Evolutionary conservation across 306 rosid genomes (phyloP).

Genomic region (apple (Malus domestica)): ASM211411v1 NC_041804.1:10018001-10018500

Average conservation of each 20-base stretch:
- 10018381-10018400: too few relatives aligned
- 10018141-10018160: slow-evolving; percentile 35
- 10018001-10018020: slow-evolving; percentile 11
- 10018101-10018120: slow-evolving; percentile 19
- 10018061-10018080: slow-evolving; percentile 26
- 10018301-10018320: not conserved
- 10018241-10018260: slow-evolving; percentile 16
- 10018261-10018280: not conserved
- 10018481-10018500: too few relatives aligned
- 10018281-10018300: not conserved
- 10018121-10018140: slow-evolving; percentile 10
- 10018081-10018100: slow-evolving; percentile 30
- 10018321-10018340: too few relatives aligned
- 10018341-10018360: too few relatives aligned
- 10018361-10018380: too few relatives aligned
- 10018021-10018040: not conserved
- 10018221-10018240: slow-evolving; percentile 18
- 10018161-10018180: slow-evolving; percentile 29
- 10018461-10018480: not conserved
- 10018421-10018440: not conserved
- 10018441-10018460: not conserved
- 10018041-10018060: slow-evolving; percentile 21
- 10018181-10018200: slow-evolving; percentile 21
- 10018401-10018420: too few relatives aligned
- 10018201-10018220: slow-evolving; percentile 27